Conservation (phyloP, 1,284 basidiomycete species). For the Filobasidium uniguttulatum region DNA sequence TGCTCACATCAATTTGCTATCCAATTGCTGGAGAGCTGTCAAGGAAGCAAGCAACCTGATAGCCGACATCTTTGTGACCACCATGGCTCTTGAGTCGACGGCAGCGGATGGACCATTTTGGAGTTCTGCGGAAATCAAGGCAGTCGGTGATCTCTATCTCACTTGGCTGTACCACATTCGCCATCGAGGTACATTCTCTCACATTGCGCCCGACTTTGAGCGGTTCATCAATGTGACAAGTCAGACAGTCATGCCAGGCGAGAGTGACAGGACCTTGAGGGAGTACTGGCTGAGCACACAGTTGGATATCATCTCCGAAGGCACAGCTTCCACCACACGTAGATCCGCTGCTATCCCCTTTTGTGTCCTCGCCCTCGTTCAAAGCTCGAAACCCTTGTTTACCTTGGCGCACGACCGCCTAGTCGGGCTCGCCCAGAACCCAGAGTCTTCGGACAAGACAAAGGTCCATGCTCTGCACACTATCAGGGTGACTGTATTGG, state of each 20-base stretch:
- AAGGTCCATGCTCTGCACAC: slow-evolving; percentile 36
- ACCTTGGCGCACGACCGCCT: slow-evolving; percentile 22
- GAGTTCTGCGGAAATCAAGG: slow-evolving; percentile 21
- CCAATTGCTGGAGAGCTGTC: slow-evolving; percentile 34
- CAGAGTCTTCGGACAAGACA: slow-evolving; percentile 21
- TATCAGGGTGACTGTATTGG: slow-evolving; percentile 33
- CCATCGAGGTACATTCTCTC: slow-evolving; percentile 35
- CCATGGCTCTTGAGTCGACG: slow-evolving; percentile 9
- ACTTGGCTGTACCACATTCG: slow-evolving; percentile 35
- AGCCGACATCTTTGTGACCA: slow-evolving; percentile 20
- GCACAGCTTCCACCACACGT: slow-evolving; percentile 30
- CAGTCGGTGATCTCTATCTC: slow-evolving; percentile 25
- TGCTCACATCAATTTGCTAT: slow-evolving; percentile 29
- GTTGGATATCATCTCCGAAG: slow-evolving; percentile 25
- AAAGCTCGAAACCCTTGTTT: slow-evolving; percentile 22
- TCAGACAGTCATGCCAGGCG: background rate
- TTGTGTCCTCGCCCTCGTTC: slow-evolving; percentile 28
- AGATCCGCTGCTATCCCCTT: slow-evolving; percentile 35
- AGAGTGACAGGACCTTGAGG: slow-evolving; percentile 18
- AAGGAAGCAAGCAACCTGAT: slow-evolving; percentile 32
- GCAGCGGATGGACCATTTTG: slow-evolving; percentile 17
- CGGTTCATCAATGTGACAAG: slow-evolving; percentile 18
- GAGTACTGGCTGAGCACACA: slow-evolving; percentile 28
- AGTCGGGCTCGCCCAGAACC: slow-evolving; percentile 22
- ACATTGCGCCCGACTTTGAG: slow-evolving; percentile 27